Evolutionary conservation across 2,329 filamentous ascomycete species (phyloP).

Genomic region (Lecanosticta acicola): DNA sequence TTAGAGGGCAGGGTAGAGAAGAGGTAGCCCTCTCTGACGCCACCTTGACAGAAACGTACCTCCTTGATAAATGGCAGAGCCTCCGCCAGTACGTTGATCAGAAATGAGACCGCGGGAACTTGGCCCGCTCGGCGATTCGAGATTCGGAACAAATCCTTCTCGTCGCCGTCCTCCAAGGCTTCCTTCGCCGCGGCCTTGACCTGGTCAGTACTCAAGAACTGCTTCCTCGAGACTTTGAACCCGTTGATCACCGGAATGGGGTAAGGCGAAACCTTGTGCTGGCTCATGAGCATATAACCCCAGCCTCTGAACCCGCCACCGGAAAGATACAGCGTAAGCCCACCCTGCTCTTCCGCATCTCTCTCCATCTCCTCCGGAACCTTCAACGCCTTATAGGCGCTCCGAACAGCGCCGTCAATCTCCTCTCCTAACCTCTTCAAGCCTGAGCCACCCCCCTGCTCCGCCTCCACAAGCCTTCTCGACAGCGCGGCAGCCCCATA

Average conservation of each 20-base stretch:
- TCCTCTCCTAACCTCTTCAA: slow-evolving; percentile 41
- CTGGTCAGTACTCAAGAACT: slow-evolving; percentile 54
- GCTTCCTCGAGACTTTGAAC: slow-evolving; percentile 58
- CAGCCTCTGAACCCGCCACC: slow-evolving; percentile 88
- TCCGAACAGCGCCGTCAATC: slow-evolving; percentile 49
- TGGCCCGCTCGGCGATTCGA: slow-evolving; percentile 73
- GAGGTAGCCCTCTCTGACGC: slow-evolving; percentile 77
- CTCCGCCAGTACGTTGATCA: slow-evolving; percentile 68
- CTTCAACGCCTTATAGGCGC: slow-evolving; percentile 39
- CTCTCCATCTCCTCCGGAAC: slow-evolving; percentile 51
- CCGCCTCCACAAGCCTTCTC: slow-evolving; percentile 47
- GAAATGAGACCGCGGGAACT: slow-evolving; percentile 74
- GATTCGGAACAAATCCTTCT: slow-evolving; percentile 58
- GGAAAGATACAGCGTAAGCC: slow-evolving; percentile 73
- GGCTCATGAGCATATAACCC: slow-evolving; percentile 81
- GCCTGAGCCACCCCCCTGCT: slow-evolving; percentile 29
- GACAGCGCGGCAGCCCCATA: slow-evolving; percentile 65
- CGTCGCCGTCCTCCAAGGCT: slow-evolving; percentile 32
- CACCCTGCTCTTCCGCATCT: slow-evolving; percentile 40
- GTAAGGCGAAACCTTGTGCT: slow-evolving; percentile 67
- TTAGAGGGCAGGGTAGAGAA: slow-evolving; percentile 61
- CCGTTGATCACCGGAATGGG: slow-evolving; percentile 78
- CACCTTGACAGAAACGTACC: slow-evolving; percentile 80
- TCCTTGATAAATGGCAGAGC: slow-evolving; percentile 65
- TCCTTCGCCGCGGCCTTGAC: slow-evolving; percentile 39